Evolutionary conservation across 306 rosid species (phyloP), one percentile per base, ranked within the genome.

Genomic region (Pyrus bretschneideri): DNA sequence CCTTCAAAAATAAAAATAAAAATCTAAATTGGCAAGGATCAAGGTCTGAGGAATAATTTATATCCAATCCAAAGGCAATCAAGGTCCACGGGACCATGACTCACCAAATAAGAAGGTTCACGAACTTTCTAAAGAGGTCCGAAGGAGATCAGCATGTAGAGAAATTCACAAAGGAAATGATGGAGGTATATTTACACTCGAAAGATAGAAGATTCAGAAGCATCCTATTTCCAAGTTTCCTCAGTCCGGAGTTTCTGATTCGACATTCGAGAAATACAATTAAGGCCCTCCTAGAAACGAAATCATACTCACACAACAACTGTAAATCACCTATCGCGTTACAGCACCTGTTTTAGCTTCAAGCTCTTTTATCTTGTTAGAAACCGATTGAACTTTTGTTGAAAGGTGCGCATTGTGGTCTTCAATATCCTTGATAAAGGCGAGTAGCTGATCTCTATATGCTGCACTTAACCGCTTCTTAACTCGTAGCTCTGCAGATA

Each of bases 371-470:
- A 91, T 87, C 74, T 91, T 86, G 76, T 54, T 64, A 54, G 30
- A 71, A 33, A 71, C 81, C 64, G 75, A 87, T 77, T 72, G 85
- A 76, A 91, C 81, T 83, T 85, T 89, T 21, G 62, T 51, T 29
- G 92, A 89, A 23, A 89, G 76, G 77, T 83, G 86, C 23, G 85
- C 74, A 49, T 81, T 83, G 71, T 91, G 97, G 71, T 87, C 94
- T 83, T 89, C 94, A 8, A 91, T 92, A 79, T 85, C 81, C 80
- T 87, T 89, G 87, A 91, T 80, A 68, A 87, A 83, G 45, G 85
- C 80, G 59, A 80, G 81, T 44, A 91, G 75, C 79, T 88, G 92
- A 49, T 91, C 97, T 80, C 83, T 80, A 84, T 91, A 91, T 67
- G 86, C 69, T 38, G 88, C 82, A 64, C 92, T 87, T 77, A 91